Evolutionary conservation across 768 basidiomycete species (phyloP).

Genomic region (Trametes maxima): DNA sequence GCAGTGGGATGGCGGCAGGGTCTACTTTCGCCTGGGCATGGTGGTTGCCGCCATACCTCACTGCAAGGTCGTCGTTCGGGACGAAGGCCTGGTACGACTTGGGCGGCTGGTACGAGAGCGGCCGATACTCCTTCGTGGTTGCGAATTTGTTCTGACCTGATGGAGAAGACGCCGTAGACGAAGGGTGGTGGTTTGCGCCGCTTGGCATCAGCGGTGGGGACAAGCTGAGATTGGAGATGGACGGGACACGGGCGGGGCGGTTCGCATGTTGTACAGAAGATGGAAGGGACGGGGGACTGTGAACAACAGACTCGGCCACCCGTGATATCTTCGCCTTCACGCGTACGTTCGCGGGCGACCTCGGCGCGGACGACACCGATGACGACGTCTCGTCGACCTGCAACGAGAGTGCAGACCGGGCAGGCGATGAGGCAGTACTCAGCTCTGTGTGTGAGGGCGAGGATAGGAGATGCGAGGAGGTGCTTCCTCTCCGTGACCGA

Average conservation of each 20-base stretch:
- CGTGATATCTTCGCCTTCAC: constrained; percentile 67
- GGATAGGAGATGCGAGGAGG: constrained; percentile 29
- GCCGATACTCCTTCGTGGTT: constrained; percentile 27
- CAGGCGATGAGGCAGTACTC: constrained; percentile 19
- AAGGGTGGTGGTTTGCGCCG: constrained; percentile 18
- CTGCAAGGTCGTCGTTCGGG: constrained; percentile 30
- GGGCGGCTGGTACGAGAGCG: constrained; percentile 22
- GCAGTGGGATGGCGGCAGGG: constrained; percentile 58
- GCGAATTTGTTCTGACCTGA: constrained; percentile 26
- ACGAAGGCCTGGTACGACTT: constrained; percentile 25
- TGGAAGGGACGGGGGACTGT: constrained; percentile 26
- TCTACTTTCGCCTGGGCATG: constrained; percentile 47
- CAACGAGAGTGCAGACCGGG: constrained; percentile 23
- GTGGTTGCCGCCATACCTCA: constrained; percentile 23
- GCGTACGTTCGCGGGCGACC: constrained; percentile 28
- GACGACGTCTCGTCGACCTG: constrained; percentile 24
- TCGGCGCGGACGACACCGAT: constrained; percentile 14
- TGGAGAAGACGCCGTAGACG: constrained; percentile 21
- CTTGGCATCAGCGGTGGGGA: constrained; percentile 30
- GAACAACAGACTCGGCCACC: constrained; percentile 41
- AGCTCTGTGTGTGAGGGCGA: constrained; percentile 18
- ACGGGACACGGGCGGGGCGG: constrained; percentile 34
- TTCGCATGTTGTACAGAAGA: constrained; percentile 26
- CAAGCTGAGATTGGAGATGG: constrained; percentile 35
- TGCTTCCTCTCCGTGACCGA: constrained; percentile 29